Base-by-base conservation (phyloP, 192 early-diverging fungal species). In the Spizellomyces punctatus region DNA sequence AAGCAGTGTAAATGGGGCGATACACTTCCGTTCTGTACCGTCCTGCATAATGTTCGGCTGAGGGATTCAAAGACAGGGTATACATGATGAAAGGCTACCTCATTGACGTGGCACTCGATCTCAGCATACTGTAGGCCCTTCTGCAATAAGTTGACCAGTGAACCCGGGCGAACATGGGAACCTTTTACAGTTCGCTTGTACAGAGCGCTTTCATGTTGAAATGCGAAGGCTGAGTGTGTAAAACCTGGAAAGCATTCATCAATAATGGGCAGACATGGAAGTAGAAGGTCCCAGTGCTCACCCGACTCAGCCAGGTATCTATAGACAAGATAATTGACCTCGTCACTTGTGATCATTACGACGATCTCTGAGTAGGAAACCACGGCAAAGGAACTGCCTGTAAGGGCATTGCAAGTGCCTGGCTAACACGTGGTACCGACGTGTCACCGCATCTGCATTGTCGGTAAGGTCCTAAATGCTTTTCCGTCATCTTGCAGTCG, bases 91-190 rank as follows among this genome's bases (percentile, higher is more conserved):
- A 21, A 66, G 52, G 57, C 6, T 71, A 89, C 91, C 75, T 92
- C 89, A 63, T 91, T 91, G 50, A 92, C 76, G 73, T 98, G 96
- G 2, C 88, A 82, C 76, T 98, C 95, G 58, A 96, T 86, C 67
- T 96, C 93, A 77, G 89, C 86, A 74, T 95, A 96, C 73, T 91
- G 91, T 45, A 98, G 81, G 0, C 93, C 96, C 75, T 96, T 96
- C 72, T 96, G 95, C 65, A 98, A 81, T 16, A 94, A 82, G 75
- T 80, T 87, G 45, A 98, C 90, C 45, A 98, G 84, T 4, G 88
- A 85, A 10, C 96, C 96, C 22, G 92, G 93, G 58, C 84, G 83
- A 55, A 95, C 89, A 58, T 91, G 84, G 52, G 74, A 47, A 16
- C 72, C 76, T 22, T 71, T 19, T 14, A 72, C 58, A 4, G 66